Percentiles rank a stretch among this genome's conserved stretches.
phyloP scores from a whole-genome alignment of 2,329 filamentous ascomycete species.

The Cercospora berteroae region DNA sequence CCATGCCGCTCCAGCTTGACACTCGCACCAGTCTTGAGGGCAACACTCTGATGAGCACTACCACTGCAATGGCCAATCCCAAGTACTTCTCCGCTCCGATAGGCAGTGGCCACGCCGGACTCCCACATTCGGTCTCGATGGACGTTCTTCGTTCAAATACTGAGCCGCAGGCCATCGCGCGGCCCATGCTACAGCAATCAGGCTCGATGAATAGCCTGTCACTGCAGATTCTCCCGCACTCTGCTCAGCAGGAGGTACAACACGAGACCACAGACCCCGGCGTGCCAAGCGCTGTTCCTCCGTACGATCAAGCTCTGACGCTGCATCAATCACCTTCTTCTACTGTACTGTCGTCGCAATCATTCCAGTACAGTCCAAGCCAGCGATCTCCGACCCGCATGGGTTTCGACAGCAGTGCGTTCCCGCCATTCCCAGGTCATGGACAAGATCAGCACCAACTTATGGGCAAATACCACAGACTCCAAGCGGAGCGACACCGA shows the following conservation, averaged over 20 bases:
- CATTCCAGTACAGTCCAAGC: background rate
- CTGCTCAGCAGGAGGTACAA: background rate
- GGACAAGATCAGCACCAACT: background rate
- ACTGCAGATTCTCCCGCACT: background rate
- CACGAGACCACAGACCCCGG: background rate
- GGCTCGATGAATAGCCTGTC: conserved; percentile 16
- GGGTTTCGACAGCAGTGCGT: background rate
- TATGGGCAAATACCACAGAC: background rate
- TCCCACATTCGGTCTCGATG: conserved; percentile 19
- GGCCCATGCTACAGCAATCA: conserved; percentile 8
- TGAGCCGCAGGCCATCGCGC: background rate
- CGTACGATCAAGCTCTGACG: background rate
- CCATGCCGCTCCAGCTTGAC: background rate
- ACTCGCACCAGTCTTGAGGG: background rate
- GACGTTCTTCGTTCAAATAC: conserved; percentile 1
- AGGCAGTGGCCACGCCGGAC: background rate
- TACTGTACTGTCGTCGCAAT: background rate
- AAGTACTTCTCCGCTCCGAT: background rate
- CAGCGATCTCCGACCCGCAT: background rate
- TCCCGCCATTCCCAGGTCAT: background rate
- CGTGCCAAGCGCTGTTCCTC: background rate
- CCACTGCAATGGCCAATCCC: background rate
- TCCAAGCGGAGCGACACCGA: background rate
- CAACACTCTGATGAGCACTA: background rate
- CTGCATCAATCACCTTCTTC: background rate